Conservation (phyloP, 805 yeast species). For the Kazachstania psychrophila region DNA sequence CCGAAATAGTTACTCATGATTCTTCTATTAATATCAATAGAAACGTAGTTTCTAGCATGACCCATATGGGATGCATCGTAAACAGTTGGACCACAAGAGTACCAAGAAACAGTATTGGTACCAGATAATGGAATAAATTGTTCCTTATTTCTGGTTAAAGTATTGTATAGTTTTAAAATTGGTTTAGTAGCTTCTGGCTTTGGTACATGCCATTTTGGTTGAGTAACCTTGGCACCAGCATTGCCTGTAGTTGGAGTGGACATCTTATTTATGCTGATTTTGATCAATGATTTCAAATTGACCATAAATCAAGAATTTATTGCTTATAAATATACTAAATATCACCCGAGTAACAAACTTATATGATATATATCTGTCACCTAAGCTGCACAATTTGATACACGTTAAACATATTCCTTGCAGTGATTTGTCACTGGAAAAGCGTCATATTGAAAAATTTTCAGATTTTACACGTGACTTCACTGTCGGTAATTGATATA, state of each 20-base stretch:
- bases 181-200: slow-evolving; percentile 26
- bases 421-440: too few species aligned
- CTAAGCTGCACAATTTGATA: too few species aligned
- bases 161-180: slow-evolving; percentile 61
- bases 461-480: too few species aligned
- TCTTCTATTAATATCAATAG: slow-evolving; percentile 87
- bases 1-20: slow-evolving; percentile 86
- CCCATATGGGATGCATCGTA: slow-evolving; percentile 97
- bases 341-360: too few species aligned
- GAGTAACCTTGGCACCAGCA: slow-evolving; percentile 29
- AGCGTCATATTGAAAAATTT: too few species aligned
- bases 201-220: slow-evolving; percentile 48
- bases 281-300: neutral
- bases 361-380: too few species aligned
- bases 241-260: slow-evolving; percentile 5
- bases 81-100: slow-evolving; percentile 97
- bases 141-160: slow-evolving; percentile 73
- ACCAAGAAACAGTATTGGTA: slow-evolving; percentile 71
- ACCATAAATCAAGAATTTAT: neutral
- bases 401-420: too few species aligned
- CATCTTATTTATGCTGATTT: neutral
- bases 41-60: slow-evolving; percentile 93
- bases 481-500: too few species aligned
- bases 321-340: too few species aligned
- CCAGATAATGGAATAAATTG: slow-evolving; percentile 63